Evolutionary conservation across 139 green algal species (phyloP), one percentile per base, ranked within the genome.

Genomic region (Chlamydomonas incerta): DNA sequence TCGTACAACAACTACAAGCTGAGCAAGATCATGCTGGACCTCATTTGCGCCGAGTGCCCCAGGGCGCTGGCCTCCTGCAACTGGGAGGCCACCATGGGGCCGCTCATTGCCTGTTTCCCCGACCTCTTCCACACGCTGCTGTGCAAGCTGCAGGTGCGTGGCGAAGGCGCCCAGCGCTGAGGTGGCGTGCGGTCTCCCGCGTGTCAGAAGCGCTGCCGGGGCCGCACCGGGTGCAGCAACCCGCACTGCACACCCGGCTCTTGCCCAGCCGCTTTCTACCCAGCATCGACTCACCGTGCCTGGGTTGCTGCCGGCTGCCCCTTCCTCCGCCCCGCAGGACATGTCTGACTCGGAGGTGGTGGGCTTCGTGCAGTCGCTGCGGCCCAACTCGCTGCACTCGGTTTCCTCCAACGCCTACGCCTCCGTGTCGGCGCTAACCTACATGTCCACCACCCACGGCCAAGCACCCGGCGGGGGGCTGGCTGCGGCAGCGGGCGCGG

Each of bases 61-160:
- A 47, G 66, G 31, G 79, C 66, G 33, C 63, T 85, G 65, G 47
- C 66, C 3, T 31, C 10, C 26, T 75, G 66, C 47, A 75, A 85
- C 46, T 85, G 79, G 79, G 79, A 75, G 47, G 31, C 31, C 31
- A 75, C 79, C 50, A 75, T 75, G 66, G 66, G 66, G n/a, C 50
- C 79, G 28, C 79, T 85, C 50, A 75, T 85, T 57, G 79, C 79
- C n/a, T 85, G 65, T 21, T 75, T 85, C 33, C 79, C 79, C 66
- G 79, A 75, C 66, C 79, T 85, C 5, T 85, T 85, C 79, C 79
- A 85, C 47, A 29, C 17, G 11, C 79, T 85, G 20, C 66, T 85
- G 11, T 31, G 1, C 66, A 85, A 68, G 79, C 79, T 85, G 63
- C 79, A 85, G 79, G 79, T 85, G 31, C 41, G 8, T n/a, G n/a